phyloP scores from a whole-genome alignment of 805 yeast species.

The Starmerella bombi region DNA sequence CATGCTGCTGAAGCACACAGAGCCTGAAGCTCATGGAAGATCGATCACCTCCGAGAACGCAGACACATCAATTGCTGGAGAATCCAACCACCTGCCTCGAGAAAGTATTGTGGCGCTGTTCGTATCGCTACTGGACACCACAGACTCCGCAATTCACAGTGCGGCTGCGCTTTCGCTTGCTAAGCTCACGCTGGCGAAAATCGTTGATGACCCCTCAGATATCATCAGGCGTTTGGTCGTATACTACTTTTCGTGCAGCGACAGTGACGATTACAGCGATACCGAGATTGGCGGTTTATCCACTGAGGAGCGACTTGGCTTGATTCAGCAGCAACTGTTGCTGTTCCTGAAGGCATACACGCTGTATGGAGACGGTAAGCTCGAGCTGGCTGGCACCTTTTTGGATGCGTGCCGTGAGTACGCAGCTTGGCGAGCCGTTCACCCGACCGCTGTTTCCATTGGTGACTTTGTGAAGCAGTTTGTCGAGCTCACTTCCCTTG shows the following conservation, averaged over 20 bases:
- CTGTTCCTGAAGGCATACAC: slow-evolving; percentile 19
- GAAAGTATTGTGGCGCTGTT: background rate
- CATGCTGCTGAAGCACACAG: slow-evolving; percentile 24
- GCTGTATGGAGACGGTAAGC: slow-evolving; percentile 36
- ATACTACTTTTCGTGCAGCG: slow-evolving; percentile 56
- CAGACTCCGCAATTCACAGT: slow-evolving; percentile 54
- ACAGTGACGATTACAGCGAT: slow-evolving; percentile 37
- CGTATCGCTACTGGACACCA: slow-evolving; percentile 18
- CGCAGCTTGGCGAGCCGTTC: slow-evolving; percentile 27
- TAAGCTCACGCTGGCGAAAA: slow-evolving; percentile 65
- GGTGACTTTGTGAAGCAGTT: slow-evolving; percentile 43
- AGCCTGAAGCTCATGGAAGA: background rate
- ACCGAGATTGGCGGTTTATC: too few relatives aligned
- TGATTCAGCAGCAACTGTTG: slow-evolving; percentile 37
- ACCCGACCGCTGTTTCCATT: slow-evolving; percentile 27
- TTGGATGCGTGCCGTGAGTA: slow-evolving; percentile 1
- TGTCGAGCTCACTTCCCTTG: slow-evolving; percentile 75
- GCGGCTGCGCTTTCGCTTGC: slow-evolving; percentile 77
- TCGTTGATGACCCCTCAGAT: slow-evolving; percentile 44
- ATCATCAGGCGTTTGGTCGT: slow-evolving; percentile 47
- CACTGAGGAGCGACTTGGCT: background rate
- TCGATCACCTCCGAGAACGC: background rate
- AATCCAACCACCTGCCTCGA: background rate
- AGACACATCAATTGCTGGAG: background rate
- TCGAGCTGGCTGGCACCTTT: slow-evolving; percentile 23